Conservation (phyloP, 1,284 basidiomycete genomes). For the Golubevia sp. region DNA sequence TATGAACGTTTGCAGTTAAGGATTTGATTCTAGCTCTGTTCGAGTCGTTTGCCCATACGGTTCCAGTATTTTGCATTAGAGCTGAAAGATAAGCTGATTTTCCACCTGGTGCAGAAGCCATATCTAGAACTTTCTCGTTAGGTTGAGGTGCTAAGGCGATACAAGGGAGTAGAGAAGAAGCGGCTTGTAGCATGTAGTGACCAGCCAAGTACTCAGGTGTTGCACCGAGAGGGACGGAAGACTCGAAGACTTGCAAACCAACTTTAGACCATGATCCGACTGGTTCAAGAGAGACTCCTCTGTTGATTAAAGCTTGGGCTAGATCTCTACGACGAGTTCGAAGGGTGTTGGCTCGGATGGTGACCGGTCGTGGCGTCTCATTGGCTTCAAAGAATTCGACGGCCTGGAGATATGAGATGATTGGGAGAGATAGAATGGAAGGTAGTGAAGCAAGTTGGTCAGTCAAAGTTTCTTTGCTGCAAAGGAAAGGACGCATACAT, state of each 20-base stretch:
- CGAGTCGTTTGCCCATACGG: constrained; percentile 96
- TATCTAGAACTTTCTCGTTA: constrained; percentile 91
- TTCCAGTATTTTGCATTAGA: constrained; percentile 93
- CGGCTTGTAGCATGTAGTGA: constrained; percentile 99
- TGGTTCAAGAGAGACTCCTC: constrained; percentile 88
- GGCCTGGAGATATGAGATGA: constrained; percentile 67
- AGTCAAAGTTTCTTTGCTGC: background rate
- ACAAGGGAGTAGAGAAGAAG: constrained; percentile 98
- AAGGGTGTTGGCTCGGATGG: constrained; percentile 96
- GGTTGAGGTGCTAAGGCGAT: constrained; percentile 92
- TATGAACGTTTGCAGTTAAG: constrained; percentile 93
- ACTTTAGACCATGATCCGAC: constrained; percentile 99
- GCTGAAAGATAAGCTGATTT: constrained; percentile 76
- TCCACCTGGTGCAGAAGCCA: constrained; percentile 97
- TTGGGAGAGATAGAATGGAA: too few relatives aligned
- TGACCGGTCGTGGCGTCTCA: constrained; percentile 93
- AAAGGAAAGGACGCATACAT: too few relatives aligned
- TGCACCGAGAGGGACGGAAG: constrained; percentile 85
- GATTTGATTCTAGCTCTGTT: constrained; percentile 95
- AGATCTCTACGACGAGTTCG: constrained; percentile 91
- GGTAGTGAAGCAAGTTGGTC: background rate
- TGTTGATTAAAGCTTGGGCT: constrained; percentile 90
- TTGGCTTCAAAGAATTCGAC: constrained; percentile 99
- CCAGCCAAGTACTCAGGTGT: constrained; percentile 99
- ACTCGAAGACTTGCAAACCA: constrained; percentile 96